Evolutionary conservation across 75 land plant species (phyloP).

Genomic region (Ceratopteris richardii): DNA sequence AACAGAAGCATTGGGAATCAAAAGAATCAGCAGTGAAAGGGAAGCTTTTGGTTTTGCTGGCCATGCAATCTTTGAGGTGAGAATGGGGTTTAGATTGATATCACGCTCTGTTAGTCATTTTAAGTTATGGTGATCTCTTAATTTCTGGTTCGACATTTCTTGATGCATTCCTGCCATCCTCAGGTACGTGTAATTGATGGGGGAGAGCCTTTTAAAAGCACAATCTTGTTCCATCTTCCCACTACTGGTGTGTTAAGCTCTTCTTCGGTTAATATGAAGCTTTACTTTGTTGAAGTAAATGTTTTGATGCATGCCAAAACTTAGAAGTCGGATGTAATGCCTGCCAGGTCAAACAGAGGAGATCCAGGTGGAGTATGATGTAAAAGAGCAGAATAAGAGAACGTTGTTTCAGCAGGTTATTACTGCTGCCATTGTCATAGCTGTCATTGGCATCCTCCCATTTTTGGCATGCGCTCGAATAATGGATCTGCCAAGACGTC

Average conservation of each 20-base stretch:
- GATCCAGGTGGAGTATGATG: slow-evolving; percentile 47
- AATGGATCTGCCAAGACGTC: slow-evolving; percentile 24
- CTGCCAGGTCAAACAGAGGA: slow-evolving; percentile 70
- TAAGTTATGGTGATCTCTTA: too few species aligned
- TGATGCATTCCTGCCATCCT: too few species aligned
- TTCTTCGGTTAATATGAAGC: too few species aligned
- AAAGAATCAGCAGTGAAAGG: slow-evolving; percentile 2
- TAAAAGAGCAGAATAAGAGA: slow-evolving; percentile 12
- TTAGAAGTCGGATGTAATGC: too few species aligned
- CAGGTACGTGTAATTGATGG: slow-evolving; percentile 20
- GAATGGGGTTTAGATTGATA: too few species aligned
- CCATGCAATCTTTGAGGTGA: slow-evolving; percentile 51
- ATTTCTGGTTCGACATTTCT: too few species aligned
- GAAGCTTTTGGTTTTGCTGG: slow-evolving; percentile 46
- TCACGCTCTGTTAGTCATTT: too few species aligned
- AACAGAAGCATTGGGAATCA: slow-evolving; percentile 1
- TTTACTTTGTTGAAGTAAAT: neutral
- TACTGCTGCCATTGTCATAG: slow-evolving; percentile 16
- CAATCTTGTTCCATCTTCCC: slow-evolving; percentile 10
- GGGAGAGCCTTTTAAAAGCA: slow-evolving; percentile 14
- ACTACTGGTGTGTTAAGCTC: slow-evolving; percentile 17
- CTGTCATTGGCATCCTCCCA: slow-evolving; percentile 24
- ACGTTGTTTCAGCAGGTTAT: slow-evolving; percentile 6
- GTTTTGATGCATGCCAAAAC: too few species aligned
- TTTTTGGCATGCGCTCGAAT: slow-evolving; percentile 31